Conservation (phyloP, 1,139 yeast genomes). For the Kodamaea anthophila region DNA sequence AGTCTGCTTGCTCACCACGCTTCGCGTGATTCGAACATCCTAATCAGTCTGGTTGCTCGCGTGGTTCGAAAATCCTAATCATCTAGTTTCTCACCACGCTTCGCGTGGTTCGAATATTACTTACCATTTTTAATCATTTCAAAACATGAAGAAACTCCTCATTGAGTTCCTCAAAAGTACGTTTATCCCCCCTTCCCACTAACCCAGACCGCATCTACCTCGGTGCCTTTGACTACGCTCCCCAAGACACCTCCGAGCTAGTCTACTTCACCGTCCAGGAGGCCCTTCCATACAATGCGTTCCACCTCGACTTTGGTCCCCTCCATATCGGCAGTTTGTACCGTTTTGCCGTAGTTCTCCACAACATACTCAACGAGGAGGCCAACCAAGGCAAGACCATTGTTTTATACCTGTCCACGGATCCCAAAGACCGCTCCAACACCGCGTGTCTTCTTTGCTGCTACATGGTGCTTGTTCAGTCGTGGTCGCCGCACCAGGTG, state of each 20-base stretch:
- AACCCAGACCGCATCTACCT: slow-evolving; percentile 72
- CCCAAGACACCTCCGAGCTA: slow-evolving; percentile 66
- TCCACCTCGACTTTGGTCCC: slow-evolving; percentile 95
- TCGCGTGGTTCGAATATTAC: too few species aligned
- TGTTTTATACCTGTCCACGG: slow-evolving; percentile 79
- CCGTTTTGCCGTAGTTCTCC: slow-evolving; percentile 90
- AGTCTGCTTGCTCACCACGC: too few species aligned
- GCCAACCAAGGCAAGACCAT: slow-evolving; percentile 83
- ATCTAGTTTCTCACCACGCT: too few species aligned
- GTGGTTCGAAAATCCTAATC: too few species aligned
- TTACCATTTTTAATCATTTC: too few species aligned
- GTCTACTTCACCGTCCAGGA: slow-evolving; percentile 93
- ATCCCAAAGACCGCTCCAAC: slow-evolving; percentile 79
- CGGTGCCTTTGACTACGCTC: slow-evolving; percentile 80
- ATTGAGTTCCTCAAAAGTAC: slow-evolving; percentile 43
- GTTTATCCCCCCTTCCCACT: slow-evolving; percentile 15
- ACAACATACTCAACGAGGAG: slow-evolving; percentile 82
- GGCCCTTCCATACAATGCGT: slow-evolving; percentile 82
- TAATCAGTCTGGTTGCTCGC: too few species aligned
- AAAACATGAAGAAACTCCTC: slow-evolving; percentile 31
- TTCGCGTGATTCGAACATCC: too few species aligned
- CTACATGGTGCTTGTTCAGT: slow-evolving; percentile 90
- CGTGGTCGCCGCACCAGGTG: slow-evolving; percentile 98
- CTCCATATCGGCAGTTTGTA: slow-evolving; percentile 87
- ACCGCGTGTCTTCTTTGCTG: slow-evolving; percentile 93